Evolutionary conservation across 495 filamentous ascomycete genomes (phyloP).

Genomic region (Trichoderma virens): DNA sequence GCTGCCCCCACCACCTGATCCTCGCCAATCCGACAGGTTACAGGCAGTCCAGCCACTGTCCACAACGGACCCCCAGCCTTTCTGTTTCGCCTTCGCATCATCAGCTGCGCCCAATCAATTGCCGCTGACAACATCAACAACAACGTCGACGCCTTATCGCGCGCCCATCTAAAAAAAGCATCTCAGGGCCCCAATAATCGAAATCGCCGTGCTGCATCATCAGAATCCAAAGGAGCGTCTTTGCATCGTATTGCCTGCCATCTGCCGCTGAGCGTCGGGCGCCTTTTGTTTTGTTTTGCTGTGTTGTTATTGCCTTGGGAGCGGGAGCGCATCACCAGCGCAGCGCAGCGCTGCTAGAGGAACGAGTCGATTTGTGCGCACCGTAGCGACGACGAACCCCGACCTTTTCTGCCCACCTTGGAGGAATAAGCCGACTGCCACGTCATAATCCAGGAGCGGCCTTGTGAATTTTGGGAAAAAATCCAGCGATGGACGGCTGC

Average conservation of each 20-base stretch:
- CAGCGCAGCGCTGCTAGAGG: no score
- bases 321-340: neutral
- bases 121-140: constrained; percentile 6
- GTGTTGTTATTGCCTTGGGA: neutral
- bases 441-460: neutral
- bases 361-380: constrained; percentile 4
- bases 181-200: neutral
- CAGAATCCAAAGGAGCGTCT: neutral
- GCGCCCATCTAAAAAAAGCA: neutral
- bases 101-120: constrained; percentile 4
- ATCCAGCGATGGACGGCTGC: neutral
- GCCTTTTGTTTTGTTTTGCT: neutral
- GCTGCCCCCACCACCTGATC: neutral
- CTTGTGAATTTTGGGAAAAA: neutral
- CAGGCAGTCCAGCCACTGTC: neutral
- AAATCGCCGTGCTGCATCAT: neutral
- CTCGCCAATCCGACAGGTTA: neutral
- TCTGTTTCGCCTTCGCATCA: constrained; percentile 3
- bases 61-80: constrained; percentile 2
- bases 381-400: neutral
- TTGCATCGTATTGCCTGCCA: neutral
- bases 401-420: neutral
- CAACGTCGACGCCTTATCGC: neutral
- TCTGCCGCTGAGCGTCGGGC: no score
- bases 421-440: constrained; percentile 7